Evolutionary conservation across 805 yeast species (phyloP).

Genomic region (Diddensiella santjacobensis): DNA sequence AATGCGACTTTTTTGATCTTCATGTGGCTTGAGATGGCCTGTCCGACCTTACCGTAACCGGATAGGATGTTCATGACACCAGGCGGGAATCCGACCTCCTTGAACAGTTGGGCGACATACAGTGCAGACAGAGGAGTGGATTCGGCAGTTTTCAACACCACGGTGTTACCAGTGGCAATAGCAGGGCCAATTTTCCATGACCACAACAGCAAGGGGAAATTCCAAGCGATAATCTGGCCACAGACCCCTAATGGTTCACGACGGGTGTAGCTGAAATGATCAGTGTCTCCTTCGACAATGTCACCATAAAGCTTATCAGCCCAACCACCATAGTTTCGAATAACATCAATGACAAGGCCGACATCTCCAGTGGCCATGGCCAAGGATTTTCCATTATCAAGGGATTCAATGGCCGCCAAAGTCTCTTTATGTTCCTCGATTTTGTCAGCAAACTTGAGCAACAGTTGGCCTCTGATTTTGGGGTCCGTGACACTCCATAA

Average conservation of each 20-base stretch:
- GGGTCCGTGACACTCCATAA: constrained; percentile 73
- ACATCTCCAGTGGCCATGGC: constrained; percentile 45
- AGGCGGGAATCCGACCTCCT: constrained; percentile 71
- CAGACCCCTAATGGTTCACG: constrained; percentile 67
- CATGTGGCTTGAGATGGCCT: constrained; percentile 58
- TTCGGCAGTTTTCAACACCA: constrained; percentile 72
- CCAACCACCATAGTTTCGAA: constrained; percentile 71
- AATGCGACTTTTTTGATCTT: constrained; percentile 84
- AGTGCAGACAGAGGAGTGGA: constrained; percentile 70
- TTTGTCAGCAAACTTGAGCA: constrained; percentile 72
- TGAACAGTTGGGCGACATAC: constrained; percentile 52
- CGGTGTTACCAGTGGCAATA: constrained; percentile 72
- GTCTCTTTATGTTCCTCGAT: constrained; percentile 69
- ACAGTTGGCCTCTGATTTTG: constrained; percentile 54
- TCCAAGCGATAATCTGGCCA: constrained; percentile 72
- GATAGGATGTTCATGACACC: constrained; percentile 70
- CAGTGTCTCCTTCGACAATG: constrained; percentile 57
- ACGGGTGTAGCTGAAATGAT: constrained; percentile 64
- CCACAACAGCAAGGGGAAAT: constrained; percentile 67
- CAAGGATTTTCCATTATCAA: constrained; percentile 85
- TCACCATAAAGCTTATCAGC: constrained; percentile 66
- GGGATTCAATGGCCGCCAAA: constrained; percentile 77
- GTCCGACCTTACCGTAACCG: constrained; percentile 69
- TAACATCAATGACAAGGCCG: constrained; percentile 50
- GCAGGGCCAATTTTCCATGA: constrained; percentile 86